A percentile compares a stretch with the other conserved stretches of the same genome.
These are phyloP conservation scores for Ulvella scutata DNA, from an alignment of 139 green algal genomes.

Conservation along the genomic window DNA sequence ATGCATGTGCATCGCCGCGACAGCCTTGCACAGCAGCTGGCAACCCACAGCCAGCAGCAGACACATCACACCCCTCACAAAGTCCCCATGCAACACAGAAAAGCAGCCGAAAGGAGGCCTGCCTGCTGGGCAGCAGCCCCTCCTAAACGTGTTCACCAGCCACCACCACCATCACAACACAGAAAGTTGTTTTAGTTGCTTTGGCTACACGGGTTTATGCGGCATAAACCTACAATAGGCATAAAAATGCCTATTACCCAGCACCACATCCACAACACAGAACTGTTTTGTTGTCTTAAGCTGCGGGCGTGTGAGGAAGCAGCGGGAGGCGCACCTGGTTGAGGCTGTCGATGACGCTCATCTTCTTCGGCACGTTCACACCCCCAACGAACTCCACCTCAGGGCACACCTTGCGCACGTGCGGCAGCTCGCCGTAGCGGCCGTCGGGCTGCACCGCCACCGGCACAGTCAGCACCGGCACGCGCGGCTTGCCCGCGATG, in stretches of 20 bases:
- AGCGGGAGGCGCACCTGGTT: slow-evolving; percentile 18
- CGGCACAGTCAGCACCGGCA: slow-evolving; percentile 28
- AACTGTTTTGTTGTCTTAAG: too few species aligned
- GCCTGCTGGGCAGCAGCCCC: too few species aligned
- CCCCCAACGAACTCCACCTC: slow-evolving; percentile 48
- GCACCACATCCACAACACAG: slow-evolving; percentile 17
- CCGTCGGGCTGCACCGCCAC: slow-evolving; percentile 30
- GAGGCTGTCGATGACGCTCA: slow-evolving; percentile 35
- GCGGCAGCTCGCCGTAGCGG: slow-evolving; percentile 34
- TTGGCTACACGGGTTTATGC: background rate
- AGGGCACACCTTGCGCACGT: slow-evolving; percentile 19
- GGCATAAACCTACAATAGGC: background rate
- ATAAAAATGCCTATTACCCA: slow-evolving; percentile 1
- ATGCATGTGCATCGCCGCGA: slow-evolving; percentile 4
- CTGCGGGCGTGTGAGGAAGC: too few species aligned
- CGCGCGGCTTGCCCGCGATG: slow-evolving; percentile 4
- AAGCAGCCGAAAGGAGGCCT: too few species aligned
- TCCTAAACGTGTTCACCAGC: too few species aligned
- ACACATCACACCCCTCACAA: too few species aligned
- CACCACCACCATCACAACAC: too few species aligned
- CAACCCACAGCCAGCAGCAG: too few species aligned
- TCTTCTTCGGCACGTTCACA: slow-evolving; percentile 77
- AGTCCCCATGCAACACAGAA: too few species aligned
- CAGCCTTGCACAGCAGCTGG: background rate
- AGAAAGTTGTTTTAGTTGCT: background rate